A percentile compares a stretch with the other conserved stretches of the same genome.
phyloP scores from a whole-genome alignment of 352 stramenopile genomes.

The Pythium brassicae region DNA sequence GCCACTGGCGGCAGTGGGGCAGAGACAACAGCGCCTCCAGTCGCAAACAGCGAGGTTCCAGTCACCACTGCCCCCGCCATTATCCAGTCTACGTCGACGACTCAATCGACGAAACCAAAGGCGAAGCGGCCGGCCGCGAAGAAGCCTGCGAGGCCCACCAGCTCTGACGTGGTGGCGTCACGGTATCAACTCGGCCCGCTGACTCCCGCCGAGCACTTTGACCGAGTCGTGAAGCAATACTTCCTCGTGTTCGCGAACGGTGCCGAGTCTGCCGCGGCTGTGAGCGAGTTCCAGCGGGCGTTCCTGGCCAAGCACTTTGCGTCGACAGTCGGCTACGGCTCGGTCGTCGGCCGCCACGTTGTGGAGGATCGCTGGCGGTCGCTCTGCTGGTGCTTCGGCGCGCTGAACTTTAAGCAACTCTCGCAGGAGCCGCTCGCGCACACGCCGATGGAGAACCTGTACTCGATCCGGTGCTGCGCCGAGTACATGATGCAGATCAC shows the following conservation, averaged over 20 bases:
- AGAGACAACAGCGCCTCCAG: too few species aligned
- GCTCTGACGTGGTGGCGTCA: background rate
- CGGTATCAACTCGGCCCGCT: slow-evolving; percentile 2
- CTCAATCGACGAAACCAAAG: too few species aligned
- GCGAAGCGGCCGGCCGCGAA: too few species aligned
- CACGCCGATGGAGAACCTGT: slow-evolving; percentile 5
- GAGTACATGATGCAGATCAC: slow-evolving; percentile 15
- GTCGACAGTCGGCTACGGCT: slow-evolving; percentile 8
- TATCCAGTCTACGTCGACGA: too few species aligned
- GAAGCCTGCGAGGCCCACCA: background rate
- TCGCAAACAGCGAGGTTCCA: too few species aligned
- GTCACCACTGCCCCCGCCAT: too few species aligned
- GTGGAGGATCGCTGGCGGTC: slow-evolving; percentile 14
- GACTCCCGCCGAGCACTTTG: slow-evolving; percentile 11
- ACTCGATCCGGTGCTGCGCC: slow-evolving; percentile 3
- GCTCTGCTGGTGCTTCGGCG: slow-evolving; percentile 14
- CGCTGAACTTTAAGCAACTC: slow-evolving; percentile 4
- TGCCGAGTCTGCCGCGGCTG: background rate
- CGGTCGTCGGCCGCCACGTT: slow-evolving; percentile 5
- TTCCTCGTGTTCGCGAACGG: slow-evolving; percentile 9
- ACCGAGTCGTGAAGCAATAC: slow-evolving; percentile 7
- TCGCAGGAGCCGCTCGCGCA: background rate
- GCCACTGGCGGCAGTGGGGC: too few species aligned
- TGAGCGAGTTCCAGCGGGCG: background rate
- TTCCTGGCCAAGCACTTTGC: slow-evolving; percentile 10